Conservation (phyloP, 2,329 filamentous ascomycete species). For the Penicillium sp. region DNA sequence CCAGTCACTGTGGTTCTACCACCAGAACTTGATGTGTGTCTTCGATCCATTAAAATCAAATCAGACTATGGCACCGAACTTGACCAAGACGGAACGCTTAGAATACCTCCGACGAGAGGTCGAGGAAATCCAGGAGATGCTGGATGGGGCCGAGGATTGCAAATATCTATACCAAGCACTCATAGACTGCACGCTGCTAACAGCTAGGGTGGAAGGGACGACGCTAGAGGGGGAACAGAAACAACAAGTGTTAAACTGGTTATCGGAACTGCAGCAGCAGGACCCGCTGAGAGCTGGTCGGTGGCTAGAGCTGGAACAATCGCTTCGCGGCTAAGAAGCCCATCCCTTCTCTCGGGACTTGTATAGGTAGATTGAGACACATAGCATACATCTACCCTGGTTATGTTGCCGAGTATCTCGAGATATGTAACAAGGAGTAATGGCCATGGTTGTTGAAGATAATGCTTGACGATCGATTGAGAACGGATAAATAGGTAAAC, state of each 20-base stretch:
- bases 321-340: constrained; percentile 40
- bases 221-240: constrained; percentile 49
- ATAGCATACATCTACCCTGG: constrained; percentile 2
- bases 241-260: constrained; percentile 60
- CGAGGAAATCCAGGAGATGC: constrained; percentile 70
- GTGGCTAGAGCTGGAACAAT: constrained; percentile 71
- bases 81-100: constrained; percentile 66
- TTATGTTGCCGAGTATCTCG: background rate
- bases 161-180: constrained; percentile 92
- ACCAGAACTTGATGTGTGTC: constrained; percentile 81
- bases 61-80: constrained; percentile 66
- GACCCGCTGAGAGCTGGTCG: constrained; percentile 76
- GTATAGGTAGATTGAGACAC: constrained; percentile 17
- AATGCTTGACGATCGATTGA: background rate
- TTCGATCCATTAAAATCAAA: constrained; percentile 57
- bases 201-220: constrained; percentile 55
- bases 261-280: constrained; percentile 68
- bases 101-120: constrained; percentile 73
- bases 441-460: background rate
- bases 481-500: background rate
- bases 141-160: constrained; percentile 69
- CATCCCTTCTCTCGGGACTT: constrained; percentile 22
- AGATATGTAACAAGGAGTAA: background rate
- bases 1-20: constrained; percentile 96
- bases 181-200: constrained; percentile 72